Evolutionary conservation across 805 yeast species (phyloP).

Genomic region (Diddensiella santjacobensis): DNA sequence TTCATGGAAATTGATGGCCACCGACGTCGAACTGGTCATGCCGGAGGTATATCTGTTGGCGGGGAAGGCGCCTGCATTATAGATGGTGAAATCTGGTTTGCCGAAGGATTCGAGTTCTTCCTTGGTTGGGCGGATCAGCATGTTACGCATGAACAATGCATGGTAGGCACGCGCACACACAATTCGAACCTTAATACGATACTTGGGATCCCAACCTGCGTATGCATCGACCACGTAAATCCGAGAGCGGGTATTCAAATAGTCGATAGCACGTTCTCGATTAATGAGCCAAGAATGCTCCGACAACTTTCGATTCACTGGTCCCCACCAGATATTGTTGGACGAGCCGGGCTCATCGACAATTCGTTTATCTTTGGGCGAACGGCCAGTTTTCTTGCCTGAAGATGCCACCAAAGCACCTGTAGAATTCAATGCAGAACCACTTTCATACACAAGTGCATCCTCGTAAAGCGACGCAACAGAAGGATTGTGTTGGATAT

Average conservation of each 20-base stretch:
- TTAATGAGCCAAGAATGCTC: slow-evolving; percentile 94
- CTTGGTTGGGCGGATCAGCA: slow-evolving; percentile 91
- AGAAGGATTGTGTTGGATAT: slow-evolving; percentile 75
- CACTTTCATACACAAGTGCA: slow-evolving; percentile 75
- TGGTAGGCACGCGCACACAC: slow-evolving; percentile 99
- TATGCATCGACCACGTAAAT: slow-evolving; percentile 92
- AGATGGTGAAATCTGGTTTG: slow-evolving; percentile 96
- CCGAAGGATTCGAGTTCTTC: slow-evolving; percentile 88
- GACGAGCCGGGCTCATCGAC: slow-evolving; percentile 88
- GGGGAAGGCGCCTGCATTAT: slow-evolving; percentile 99
- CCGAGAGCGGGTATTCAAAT: slow-evolving; percentile 91
- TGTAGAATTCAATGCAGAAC: slow-evolving; percentile 85
- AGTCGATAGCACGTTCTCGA: slow-evolving; percentile 94
- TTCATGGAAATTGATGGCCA: slow-evolving; percentile 91
- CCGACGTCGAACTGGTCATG: slow-evolving; percentile 94
- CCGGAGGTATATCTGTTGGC: slow-evolving; percentile 95
- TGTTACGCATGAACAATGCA: slow-evolving; percentile 95
- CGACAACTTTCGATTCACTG: slow-evolving; percentile 91
- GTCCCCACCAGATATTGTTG: slow-evolving; percentile 97
- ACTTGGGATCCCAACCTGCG: slow-evolving; percentile 99
- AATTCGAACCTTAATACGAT: slow-evolving; percentile 91
- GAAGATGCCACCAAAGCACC: slow-evolving; percentile 97
- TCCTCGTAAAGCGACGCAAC: slow-evolving; percentile 93
- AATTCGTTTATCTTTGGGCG: slow-evolving; percentile 96
- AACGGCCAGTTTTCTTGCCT: slow-evolving; percentile 95